Conservation (phyloP, 2,329 filamentous ascomycete genomes). For the Aspergillus tamarii region DNA sequence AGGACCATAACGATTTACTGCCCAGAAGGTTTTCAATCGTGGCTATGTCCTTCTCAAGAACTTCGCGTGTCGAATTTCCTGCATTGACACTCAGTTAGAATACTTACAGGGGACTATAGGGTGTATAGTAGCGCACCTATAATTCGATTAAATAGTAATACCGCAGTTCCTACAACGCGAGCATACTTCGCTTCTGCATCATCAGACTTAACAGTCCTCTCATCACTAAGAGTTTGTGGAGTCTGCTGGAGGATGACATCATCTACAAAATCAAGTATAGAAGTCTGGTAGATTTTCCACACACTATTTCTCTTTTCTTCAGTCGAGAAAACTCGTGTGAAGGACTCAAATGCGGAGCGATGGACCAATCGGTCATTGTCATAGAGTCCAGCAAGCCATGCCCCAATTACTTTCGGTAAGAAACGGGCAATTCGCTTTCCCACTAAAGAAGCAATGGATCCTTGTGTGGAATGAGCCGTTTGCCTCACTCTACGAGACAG, state of each 20-base stretch:
- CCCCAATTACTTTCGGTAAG: slow-evolving; percentile 75
- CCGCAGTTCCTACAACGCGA: slow-evolving; percentile 69
- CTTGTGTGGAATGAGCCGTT: slow-evolving; percentile 76
- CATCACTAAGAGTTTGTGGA: slow-evolving; percentile 80
- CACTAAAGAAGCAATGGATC: slow-evolving; percentile 58
- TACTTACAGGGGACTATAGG: neutral
- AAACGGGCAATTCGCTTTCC: slow-evolving; percentile 83
- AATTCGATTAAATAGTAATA: slow-evolving; percentile 59
- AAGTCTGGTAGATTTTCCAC: slow-evolving; percentile 77
- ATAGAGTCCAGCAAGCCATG: slow-evolving; percentile 90
- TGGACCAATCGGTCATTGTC: slow-evolving; percentile 80
- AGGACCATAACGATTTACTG: slow-evolving; percentile 64
- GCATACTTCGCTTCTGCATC: slow-evolving; percentile 86
- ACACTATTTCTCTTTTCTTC: slow-evolving; percentile 77
- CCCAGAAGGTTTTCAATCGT: slow-evolving; percentile 69
- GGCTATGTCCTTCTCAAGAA: slow-evolving; percentile 62
- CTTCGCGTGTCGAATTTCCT: slow-evolving; percentile 45
- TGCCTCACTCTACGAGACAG: slow-evolving; percentile 85
- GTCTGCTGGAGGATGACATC: slow-evolving; percentile 79
- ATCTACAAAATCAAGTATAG: slow-evolving; percentile 80
- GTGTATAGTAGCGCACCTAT: slow-evolving; percentile 42
- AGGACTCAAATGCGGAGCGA: slow-evolving; percentile 74
- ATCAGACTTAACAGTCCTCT: slow-evolving; percentile 78
- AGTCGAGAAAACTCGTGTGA: slow-evolving; percentile 74
- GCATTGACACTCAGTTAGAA: slow-evolving; percentile 19